phyloP scores from a whole-genome alignment of 2,329 filamentous ascomycete genomes.

The Aureobasidium melanogenum region DNA sequence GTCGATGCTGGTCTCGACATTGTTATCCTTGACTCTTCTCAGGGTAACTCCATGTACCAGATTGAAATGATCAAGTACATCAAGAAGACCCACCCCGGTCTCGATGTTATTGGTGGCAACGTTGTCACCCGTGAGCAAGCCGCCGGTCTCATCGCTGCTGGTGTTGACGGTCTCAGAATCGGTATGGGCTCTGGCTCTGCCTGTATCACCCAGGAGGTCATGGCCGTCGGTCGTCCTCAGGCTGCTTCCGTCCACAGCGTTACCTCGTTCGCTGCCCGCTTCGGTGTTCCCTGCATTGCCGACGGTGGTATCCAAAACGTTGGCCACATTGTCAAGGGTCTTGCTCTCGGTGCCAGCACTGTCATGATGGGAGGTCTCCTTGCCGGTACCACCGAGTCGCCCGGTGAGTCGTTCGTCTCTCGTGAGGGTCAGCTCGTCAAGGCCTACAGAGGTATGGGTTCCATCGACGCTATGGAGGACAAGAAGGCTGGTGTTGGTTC shows the following conservation, averaged over 20 bases:
- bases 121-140: constrained; percentile 97
- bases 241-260: constrained; percentile 89
- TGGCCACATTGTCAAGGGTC: constrained; percentile 96
- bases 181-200: constrained; percentile 98
- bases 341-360: constrained; percentile 85
- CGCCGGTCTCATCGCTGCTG: constrained; percentile 81
- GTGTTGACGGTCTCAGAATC: constrained; percentile 92
- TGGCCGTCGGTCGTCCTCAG: constrained; percentile 96
- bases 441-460: constrained; percentile 98
- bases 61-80: constrained; percentile 97
- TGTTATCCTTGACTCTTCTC: constrained; percentile 89
- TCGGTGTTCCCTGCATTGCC: constrained; percentile 95
- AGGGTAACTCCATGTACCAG: constrained; percentile 98
- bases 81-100: constrained; percentile 73
- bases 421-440: constrained; percentile 97
- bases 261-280: constrained; percentile 77
- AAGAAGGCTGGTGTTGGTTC: constrained; percentile 75
- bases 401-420: constrained; percentile 92
- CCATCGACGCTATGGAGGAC: constrained; percentile 98
- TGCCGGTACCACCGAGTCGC: constrained; percentile 94
- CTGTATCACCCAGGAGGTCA: constrained; percentile 98
- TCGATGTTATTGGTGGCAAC: constrained; percentile 97
- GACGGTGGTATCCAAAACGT: constrained; percentile 98
- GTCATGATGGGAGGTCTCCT: constrained; percentile 99
- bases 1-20: constrained; percentile 94